Base-by-base conservation (phyloP, 805 yeast species). In the Pichia membranifaciens region DNA sequence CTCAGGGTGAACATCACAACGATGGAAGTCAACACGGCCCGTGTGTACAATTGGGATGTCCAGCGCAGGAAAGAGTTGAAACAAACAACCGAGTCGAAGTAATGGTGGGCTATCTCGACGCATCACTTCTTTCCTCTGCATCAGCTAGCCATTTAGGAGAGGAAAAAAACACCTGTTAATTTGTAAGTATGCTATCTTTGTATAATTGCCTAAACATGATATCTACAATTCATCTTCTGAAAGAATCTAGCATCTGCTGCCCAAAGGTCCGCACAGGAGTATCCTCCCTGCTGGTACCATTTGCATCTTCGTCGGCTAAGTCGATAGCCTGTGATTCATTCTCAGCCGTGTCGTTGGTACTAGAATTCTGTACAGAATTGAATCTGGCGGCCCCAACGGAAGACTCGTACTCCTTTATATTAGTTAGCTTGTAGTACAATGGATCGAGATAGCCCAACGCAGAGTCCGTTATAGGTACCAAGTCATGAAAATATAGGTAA, bases 21-120 rank as follows among this genome's bases (percentile, higher is more conserved):
- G 3, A 87, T 93, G 90, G 98, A 93, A 65, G 99, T 93, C 44
- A 93, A 93, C 62, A 88, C 96, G 16, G 97, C 99, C 1, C 76
- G 99, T 54, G 74, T 86, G 61, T 87, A 86, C 62, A 87, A 87
- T 58, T 86, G 91, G 90, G 95, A 85, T 61, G 91, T 87, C 9
- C 86, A 83, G 59, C 75, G 87, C 66, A 78, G 90, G 64, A 83
- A 70, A 65, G 69, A 56, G 59, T 41, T 57, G 18, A 72, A 73
- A 53, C 67, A 21, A 15, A 12, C 38, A 4, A 18, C 25, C 2
- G 34, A 36, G 5, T 17, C 31, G 22, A 23, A 32, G 25, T 37
- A 44, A 25, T 35, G 31, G 25, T 35, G 16, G 20, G 16, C 6
- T 23, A 63, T 18, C 15, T 15, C 12, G 29, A 25, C 29, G 29